phyloP scores from a whole-genome alignment of 768 basidiomycete genomes.

The Agaricus bisporus region DNA sequence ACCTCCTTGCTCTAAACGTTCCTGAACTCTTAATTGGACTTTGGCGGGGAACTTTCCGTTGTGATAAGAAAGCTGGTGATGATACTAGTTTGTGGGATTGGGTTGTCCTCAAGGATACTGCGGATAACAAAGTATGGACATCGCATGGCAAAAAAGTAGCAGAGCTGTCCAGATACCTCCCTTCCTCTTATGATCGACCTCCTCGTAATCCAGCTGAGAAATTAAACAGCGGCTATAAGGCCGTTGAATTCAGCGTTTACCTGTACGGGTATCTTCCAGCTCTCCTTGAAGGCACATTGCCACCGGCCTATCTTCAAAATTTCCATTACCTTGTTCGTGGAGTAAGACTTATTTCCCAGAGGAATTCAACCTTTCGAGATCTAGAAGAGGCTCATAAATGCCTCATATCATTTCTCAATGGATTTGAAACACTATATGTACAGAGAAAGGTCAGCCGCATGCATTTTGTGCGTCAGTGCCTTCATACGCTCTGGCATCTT shows the following conservation, averaged over 20 bases:
- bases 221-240: slow-evolving; percentile 32
- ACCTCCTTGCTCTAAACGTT: slow-evolving; percentile 26
- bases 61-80: slow-evolving; percentile 17
- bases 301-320: slow-evolving; percentile 20
- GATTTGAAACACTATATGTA: slow-evolving; percentile 31
- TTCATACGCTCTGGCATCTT: slow-evolving; percentile 26
- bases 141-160: slow-evolving; percentile 27
- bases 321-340: slow-evolving; percentile 27
- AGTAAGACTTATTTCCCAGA: slow-evolving; percentile 16
- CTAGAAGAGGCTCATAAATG: slow-evolving; percentile 17
- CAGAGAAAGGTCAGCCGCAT: slow-evolving; percentile 18
- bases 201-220: slow-evolving; percentile 27
- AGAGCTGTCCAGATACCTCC: slow-evolving; percentile 14
- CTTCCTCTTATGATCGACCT: slow-evolving; percentile 19
- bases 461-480: slow-evolving; percentile 25
- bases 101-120: slow-evolving; percentile 20
- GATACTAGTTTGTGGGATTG: slow-evolving; percentile 20
- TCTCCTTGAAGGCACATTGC: slow-evolving; percentile 23
- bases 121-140: slow-evolving; percentile 23
- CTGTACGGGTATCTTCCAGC: slow-evolving; percentile 28
- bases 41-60: slow-evolving; percentile 25
- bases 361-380: slow-evolving; percentile 12
- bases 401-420: slow-evolving; percentile 21
- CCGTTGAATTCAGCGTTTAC: slow-evolving; percentile 26
- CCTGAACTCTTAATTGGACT: slow-evolving; percentile 30